Base-by-base conservation (phyloP, 2,329 filamentous ascomycete genomes). In the Fusarium lateritium region DNA sequence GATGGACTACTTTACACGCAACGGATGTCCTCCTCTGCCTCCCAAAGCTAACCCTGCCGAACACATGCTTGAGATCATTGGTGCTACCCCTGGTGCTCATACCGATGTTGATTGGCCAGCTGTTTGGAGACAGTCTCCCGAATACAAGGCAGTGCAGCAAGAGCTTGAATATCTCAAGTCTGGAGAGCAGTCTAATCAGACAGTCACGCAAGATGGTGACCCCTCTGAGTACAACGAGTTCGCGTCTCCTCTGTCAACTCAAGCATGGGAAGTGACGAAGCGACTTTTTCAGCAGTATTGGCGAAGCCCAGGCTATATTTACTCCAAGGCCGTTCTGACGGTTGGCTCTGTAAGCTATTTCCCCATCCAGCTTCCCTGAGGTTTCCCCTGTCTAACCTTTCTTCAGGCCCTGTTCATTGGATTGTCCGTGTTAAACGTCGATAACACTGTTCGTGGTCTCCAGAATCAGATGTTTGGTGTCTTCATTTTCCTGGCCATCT, bases 391-490 rank as follows among this genome's bases (percentile, higher is more conserved):
- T 15, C 33, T 63, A 6, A 51, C 14, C 13, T 15, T 10, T 1
- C 11, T 4, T 0, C 5, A 69, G 63, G 31, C 57, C 1, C 80
- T 93, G 1, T 92, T 92, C 75, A 89, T 92, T 55, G 91, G 91
- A 3, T 89, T 92, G 71, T 90, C 88, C 0, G 91, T 92, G 69
- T 88, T 86, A 78, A 84, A 89, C 38, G 83, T 86, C 10, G 81
- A 86, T 21, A 85, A 85, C 65, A 88, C 87, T 0, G 81, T 86
- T 33, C 88, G 91, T 65, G 90, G 91, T 22, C 81, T 93, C 4
- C 90, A 92, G 72, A 91, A 92, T 73, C 88, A 90, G 59, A 86
- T 93, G 79, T 93, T 93, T 76, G 85, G 84, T 44, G 88, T 93
- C 52, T 93, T 94, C 79, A 88, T 93, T 84, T 82, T 92, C 65